phyloP scores from a whole-genome alignment of 1,284 basidiomycete genomes.

The Meripilus lineatus region DNA sequence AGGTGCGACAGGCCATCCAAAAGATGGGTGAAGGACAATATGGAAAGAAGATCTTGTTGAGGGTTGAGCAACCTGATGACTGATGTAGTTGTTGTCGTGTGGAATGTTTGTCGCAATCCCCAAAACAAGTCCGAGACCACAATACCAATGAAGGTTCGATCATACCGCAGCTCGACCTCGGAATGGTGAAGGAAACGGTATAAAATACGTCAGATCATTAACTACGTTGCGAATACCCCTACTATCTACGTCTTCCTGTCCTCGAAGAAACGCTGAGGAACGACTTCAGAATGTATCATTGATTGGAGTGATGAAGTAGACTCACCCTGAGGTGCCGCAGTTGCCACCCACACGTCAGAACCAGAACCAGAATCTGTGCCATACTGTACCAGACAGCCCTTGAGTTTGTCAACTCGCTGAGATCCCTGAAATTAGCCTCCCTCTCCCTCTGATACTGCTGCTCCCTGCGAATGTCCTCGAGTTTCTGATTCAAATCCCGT shows the following conservation, averaged over 20 bases:
- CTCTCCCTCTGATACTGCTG: constrained; percentile 98
- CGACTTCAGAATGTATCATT: constrained; percentile 12
- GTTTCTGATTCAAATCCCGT: constrained; percentile 87
- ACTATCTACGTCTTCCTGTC: constrained; percentile 72
- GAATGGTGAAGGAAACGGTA: not conserved
- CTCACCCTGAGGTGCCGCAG: constrained; percentile 85
- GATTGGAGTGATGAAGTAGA: constrained; percentile 12
- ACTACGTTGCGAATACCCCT: not conserved
- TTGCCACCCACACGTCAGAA: constrained; percentile 91
- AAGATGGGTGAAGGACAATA: constrained; percentile 48
- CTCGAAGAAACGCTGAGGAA: constrained; percentile 75
- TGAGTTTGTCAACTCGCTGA: constrained; percentile 87
- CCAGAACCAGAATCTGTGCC: constrained; percentile 79
- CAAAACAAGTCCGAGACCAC: too few species aligned
- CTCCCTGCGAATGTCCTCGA: constrained; percentile 91
- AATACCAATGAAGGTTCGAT: too few species aligned
- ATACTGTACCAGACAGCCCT: constrained; percentile 93
- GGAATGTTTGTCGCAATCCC: too few species aligned
- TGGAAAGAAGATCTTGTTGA: constrained; percentile 70
- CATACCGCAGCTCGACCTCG: too few species aligned
- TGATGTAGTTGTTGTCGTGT: not conserved
- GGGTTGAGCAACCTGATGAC: constrained; percentile 33
- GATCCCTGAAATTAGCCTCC: constrained; percentile 86
- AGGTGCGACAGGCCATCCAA: constrained; percentile 43
- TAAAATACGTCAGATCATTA: not conserved